Percentiles rank a stretch among this genome's conserved stretches.
phyloP scores from a whole-genome alignment of 768 basidiomycete genomes.

The Dioszegia crocea region DNA sequence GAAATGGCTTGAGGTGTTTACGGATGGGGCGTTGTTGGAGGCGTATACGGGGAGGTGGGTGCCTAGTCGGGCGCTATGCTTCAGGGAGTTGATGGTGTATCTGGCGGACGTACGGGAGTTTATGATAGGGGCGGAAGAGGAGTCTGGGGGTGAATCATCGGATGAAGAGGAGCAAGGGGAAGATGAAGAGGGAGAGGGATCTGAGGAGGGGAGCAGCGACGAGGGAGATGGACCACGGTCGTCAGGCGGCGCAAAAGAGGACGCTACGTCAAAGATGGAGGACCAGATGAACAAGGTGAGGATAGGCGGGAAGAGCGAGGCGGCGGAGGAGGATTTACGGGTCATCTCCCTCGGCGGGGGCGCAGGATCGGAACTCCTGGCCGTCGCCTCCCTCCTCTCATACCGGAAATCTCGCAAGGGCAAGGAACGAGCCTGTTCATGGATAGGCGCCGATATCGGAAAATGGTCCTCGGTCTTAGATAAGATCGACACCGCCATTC shows the following conservation, averaged over 20 bases:
- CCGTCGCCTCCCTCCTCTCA: slow-evolving; percentile 8
- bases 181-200: no score
- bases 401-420: not conserved
- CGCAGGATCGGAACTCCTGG: slow-evolving; percentile 45
- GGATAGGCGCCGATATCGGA: slow-evolving; percentile 45
- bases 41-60: slow-evolving; percentile 49
- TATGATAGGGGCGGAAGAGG: slow-evolving; percentile 1
- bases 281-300: no score
- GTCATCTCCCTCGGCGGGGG: slow-evolving; percentile 48
- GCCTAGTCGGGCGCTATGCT: slow-evolving; percentile 44
- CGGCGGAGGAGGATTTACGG: not conserved
- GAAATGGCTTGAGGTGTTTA: slow-evolving; percentile 47
- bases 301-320: no score
- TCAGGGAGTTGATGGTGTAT: slow-evolving; percentile 39
- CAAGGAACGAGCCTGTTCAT: slow-evolving; percentile 8
- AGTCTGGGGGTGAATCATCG: slow-evolving; percentile 9
- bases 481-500: not conserved
- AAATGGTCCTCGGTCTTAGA: slow-evolving; percentile 23
- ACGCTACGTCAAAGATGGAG: no score
- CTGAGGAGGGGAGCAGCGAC: no score
- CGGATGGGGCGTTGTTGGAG: slow-evolving; percentile 28
- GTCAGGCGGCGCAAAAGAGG: no score
- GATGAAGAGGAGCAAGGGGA: slow-evolving; percentile 11
- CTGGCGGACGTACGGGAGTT: slow-evolving; percentile 10
- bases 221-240: no score